These are phyloP conservation scores for Lepidium didymum DNA, from an alignment of 345 rosid species.

Conservation along the genomic window DNA sequence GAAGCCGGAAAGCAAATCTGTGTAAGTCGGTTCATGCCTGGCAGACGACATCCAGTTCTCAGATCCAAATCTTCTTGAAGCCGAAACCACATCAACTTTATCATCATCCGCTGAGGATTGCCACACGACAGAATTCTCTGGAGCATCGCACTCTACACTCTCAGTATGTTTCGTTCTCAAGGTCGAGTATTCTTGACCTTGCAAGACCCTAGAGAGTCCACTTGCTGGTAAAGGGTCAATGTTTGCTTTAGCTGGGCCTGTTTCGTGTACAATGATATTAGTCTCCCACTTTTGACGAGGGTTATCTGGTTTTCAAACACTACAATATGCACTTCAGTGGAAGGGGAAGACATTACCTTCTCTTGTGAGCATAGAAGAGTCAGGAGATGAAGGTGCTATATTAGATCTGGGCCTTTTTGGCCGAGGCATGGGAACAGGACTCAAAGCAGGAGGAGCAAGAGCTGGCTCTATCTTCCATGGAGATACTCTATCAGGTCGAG, in stretches of 20 bases:
- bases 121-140: constrained; percentile 55
- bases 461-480: constrained; percentile 91
- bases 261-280: background rate
- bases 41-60: constrained; percentile 45
- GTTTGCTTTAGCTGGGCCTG: constrained; percentile 40
- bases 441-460: constrained; percentile 63
- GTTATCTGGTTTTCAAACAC: background rate
- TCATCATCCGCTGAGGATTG: constrained; percentile 50
- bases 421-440: constrained; percentile 52
- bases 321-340: background rate
- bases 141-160: constrained; percentile 43
- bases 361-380: constrained; percentile 48
- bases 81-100: constrained; percentile 42
- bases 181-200: constrained; percentile 73
- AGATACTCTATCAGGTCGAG: constrained; percentile 83
- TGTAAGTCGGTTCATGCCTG: constrained; percentile 46
- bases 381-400: constrained; percentile 45
- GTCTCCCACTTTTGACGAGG: background rate
- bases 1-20: constrained; percentile 62
- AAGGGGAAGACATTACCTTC: constrained; percentile 42
- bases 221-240: constrained; percentile 50
- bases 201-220: constrained; percentile 68
- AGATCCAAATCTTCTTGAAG: constrained; percentile 40
- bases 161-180: constrained; percentile 51
- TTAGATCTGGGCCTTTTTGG: constrained; percentile 57